Percentiles rank a stretch among this genome's conserved stretches.
Evolutionary conservation across 148 eudicot genomes (phyloP).

Genomic region (Rheum nobile): DNA sequence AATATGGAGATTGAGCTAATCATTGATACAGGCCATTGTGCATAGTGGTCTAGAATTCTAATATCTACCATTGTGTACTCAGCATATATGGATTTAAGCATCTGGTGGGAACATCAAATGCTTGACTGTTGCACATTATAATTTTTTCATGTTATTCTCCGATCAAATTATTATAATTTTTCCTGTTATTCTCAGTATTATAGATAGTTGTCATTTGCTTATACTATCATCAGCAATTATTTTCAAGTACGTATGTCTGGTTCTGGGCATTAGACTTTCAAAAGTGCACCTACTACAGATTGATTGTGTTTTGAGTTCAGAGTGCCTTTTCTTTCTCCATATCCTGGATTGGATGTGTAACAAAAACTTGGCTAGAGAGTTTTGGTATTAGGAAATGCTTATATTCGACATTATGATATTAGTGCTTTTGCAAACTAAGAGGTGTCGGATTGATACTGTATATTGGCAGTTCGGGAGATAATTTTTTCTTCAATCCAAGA

Average conservation of each 20-base stretch:
- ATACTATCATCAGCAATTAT: too few species aligned
- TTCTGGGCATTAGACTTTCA: too few species aligned
- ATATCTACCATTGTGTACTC: neutral
- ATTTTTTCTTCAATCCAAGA: too few species aligned
- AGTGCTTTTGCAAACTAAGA: neutral
- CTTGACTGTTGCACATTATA: neutral
- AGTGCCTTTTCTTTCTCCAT: neutral
- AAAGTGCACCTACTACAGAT: too few species aligned
- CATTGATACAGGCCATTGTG: neutral
- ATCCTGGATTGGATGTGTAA: neutral
- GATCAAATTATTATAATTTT: too few species aligned
- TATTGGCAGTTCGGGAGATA: too few species aligned
- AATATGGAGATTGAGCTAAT: too few species aligned
- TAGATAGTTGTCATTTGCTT: too few species aligned
- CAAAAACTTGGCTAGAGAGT: neutral
- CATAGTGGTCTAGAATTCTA: neutral
- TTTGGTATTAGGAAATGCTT: neutral
- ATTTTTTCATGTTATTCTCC: too few species aligned
- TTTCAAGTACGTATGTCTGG: too few species aligned
- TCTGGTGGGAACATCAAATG: neutral
- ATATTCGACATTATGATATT: neutral
- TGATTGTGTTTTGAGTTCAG: neutral
- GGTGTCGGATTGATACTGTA: too few species aligned
- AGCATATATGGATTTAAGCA: neutral
- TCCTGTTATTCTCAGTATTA: neutral